Evolutionary conservation across 192 early-diverging fungal genomes (phyloP), one percentile per base, ranked within the genome.

Genomic region (Coemansia interrupta): DNA sequence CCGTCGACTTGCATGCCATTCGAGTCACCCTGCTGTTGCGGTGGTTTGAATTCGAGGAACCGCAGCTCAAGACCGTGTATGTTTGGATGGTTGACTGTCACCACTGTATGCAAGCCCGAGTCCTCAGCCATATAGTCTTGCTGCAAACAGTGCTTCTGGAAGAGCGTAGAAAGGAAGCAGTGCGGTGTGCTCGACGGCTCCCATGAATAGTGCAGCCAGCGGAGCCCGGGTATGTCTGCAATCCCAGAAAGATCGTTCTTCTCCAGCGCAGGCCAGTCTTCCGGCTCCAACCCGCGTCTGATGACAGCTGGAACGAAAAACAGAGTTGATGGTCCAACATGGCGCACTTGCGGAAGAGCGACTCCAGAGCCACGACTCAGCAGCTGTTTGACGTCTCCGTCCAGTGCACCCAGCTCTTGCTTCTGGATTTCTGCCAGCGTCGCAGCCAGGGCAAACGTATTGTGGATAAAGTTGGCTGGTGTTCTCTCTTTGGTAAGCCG

Each of bases 391-490:
- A 58, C 9, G 11, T 78, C 70, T 13, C 60, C 60, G 18, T 59
- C 66, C 30, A 78, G 48, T 17, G 60, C 66, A 0, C 19, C 18
- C 13, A 78, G 29, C 24, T 78, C 75, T 43, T 69, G 70, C n/a
- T 12, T 54, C 28, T 78, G 75, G 20, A 78, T 57, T 54, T 68
- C 70, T 1, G 58, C 53, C 10, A 78, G 48, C 40, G 75, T 78
- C 5, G 75, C 58, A 2, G 53, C 52, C 0, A 66, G 30, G 0
- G 75, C 69, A 60, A 78, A 78, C 14, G 61, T 72, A 44, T 72
- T 78, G 60, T 72, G 70, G 24, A 78, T 68, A 32, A 78, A 65
- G 39, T 61, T 78, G 0, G 62, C 75, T 5, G 70, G 66, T 3
- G 65, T 24, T 3, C 56, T 50, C 20, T 49, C 70, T 13, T 59